Evolutionary conservation across 768 basidiomycete genomes (phyloP).

Genomic region (Symmetrospora coprosmae): DNA sequence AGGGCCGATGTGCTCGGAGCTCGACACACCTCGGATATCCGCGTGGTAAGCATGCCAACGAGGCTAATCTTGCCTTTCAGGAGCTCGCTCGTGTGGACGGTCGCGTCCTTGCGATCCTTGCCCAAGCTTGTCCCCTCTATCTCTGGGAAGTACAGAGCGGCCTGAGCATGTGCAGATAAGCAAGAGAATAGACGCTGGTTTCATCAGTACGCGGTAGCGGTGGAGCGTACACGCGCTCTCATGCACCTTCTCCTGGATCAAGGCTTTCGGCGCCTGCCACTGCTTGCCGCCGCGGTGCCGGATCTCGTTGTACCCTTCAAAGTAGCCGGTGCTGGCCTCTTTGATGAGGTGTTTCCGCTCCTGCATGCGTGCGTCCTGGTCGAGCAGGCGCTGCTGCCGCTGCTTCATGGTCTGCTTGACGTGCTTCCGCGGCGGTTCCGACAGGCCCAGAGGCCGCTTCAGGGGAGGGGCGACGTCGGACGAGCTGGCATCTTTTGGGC

Average conservation of each 20-base stretch:
- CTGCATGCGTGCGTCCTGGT: conserved; percentile 54
- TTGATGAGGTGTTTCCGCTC: conserved; percentile 48
- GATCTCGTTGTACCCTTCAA: conserved; percentile 68
- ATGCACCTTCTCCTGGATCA: conserved; percentile 81
- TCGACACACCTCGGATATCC: conserved; percentile 64
- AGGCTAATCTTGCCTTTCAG: conserved; percentile 63
- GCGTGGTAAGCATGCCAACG: conserved; percentile 66
- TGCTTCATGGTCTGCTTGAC: background rate
- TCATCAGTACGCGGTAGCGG: background rate
- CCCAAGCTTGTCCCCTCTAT: conserved; percentile 58
- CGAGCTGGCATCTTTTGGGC: background rate
- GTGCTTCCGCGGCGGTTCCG: conserved; percentile 3
- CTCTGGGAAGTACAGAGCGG: conserved; percentile 82
- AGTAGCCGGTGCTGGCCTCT: conserved; percentile 67
- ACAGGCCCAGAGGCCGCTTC: conserved; percentile 15
- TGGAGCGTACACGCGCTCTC: conserved; percentile 32
- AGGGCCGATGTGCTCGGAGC: too few species aligned
- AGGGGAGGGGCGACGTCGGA: conserved; percentile 1
- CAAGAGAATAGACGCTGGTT: background rate
- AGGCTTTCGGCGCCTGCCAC: conserved; percentile 76
- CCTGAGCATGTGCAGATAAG: conserved; percentile 42
- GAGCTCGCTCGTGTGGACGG: conserved; percentile 61
- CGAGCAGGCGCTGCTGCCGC: conserved; percentile 37
- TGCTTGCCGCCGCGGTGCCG: conserved; percentile 77
- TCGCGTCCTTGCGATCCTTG: conserved; percentile 37